These are phyloP conservation scores for Oryza australiensis DNA, from an alignment of 176 grass and related monocot genomes.

Conservation along the genomic window DNA sequence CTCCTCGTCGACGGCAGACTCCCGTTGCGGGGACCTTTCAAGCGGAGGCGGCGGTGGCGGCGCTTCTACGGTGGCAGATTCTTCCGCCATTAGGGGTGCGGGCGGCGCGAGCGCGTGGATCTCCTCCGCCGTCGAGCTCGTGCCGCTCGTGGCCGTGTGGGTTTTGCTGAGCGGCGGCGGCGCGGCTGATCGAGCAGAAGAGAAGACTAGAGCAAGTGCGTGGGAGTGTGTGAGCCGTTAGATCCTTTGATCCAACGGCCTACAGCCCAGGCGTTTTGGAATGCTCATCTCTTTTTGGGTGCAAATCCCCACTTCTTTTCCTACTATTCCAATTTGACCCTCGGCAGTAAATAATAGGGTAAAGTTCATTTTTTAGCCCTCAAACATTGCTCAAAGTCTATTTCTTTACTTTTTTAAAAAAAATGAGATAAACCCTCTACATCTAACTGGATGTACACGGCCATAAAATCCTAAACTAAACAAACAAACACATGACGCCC, in stretches of 20 bases:
- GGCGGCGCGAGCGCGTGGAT: neutral
- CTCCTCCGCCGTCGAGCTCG: neutral
- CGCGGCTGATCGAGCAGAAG: neutral
- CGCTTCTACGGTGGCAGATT: neutral
- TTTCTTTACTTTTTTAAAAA: no score
- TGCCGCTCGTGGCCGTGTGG: neutral
- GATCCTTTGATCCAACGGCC: neutral
- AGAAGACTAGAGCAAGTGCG: neutral
- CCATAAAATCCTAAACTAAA: no score
- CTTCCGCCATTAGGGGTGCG: slow-evolving; percentile 19
- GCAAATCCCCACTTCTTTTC: no score
- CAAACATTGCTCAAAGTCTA: no score
- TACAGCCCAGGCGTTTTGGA: neutral
- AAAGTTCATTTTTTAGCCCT: no score
- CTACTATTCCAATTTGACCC: no score
- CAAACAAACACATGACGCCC: no score
- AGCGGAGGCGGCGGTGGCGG: neutral
- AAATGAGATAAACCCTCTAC: no score
- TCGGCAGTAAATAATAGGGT: no score
- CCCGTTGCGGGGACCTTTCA: neutral
- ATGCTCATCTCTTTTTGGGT: no score
- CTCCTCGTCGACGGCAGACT: slow-evolving; percentile 38
- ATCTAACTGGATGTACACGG: no score
- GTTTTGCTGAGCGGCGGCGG: slow-evolving; percentile 1
- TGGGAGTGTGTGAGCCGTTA: neutral